A percentile compares a stretch with the other conserved stretches of the same genome.
These are phyloP conservation scores for Pythium plurisporium DNA, from an alignment of 352 stramenopile species.

Conservation along the genomic window DNA sequence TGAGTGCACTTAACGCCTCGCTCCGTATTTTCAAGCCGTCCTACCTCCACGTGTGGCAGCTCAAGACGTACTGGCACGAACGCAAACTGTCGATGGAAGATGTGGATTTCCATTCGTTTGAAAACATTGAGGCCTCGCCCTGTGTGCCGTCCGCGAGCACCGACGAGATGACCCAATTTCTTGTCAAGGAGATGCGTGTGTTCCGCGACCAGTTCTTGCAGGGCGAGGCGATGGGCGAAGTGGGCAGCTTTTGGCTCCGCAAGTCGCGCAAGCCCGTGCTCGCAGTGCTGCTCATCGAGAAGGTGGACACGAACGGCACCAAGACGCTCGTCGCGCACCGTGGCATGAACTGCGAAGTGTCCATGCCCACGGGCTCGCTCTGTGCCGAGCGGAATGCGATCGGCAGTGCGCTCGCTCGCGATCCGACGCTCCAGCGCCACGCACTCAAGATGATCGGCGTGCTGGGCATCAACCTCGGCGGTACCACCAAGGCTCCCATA, in stretches of 20 bases:
- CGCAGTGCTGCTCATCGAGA: constrained; percentile 95
- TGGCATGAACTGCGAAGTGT: constrained; percentile 99
- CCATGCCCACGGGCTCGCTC: constrained; percentile 94
- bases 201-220: constrained; percentile 84
- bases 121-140: constrained; percentile 96
- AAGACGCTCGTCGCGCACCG: constrained; percentile 84
- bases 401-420: constrained; percentile 92
- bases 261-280: constrained; percentile 98
- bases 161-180: constrained; percentile 73
- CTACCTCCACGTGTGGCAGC: constrained; percentile 98
- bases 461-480: constrained; percentile 76
- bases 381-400: constrained; percentile 98
- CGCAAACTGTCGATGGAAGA: constrained; percentile 93
- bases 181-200: constrained; percentile 92
- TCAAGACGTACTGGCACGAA: constrained; percentile 99
- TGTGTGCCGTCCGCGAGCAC: constrained; percentile 79
- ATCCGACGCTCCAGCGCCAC: constrained; percentile 90
- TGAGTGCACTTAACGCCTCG: constrained; percentile 95
- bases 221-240: constrained; percentile 76
- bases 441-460: constrained; percentile 96
- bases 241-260: constrained; percentile 96
- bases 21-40: constrained; percentile 92
- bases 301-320: constrained; percentile 37
- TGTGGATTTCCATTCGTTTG: constrained; percentile 96
- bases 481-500: not conserved